Conservation (phyloP, 257 asterid species). For the Ballota nigra region DNA sequence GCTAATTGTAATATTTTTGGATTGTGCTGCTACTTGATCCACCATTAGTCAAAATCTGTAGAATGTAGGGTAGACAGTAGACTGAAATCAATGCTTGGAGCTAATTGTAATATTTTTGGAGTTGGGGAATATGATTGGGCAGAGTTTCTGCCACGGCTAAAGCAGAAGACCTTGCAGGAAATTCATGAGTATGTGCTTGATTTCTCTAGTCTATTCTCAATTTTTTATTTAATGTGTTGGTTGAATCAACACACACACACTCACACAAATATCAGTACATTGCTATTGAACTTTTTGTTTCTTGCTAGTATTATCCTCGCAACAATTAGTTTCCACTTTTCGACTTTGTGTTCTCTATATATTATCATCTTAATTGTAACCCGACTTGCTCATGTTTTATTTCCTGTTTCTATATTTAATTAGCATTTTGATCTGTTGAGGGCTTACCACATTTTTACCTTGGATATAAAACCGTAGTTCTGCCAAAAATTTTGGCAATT, state of each 20-base stretch:
- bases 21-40: background rate
- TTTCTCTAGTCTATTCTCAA: conserved; percentile 7
- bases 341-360: background rate
- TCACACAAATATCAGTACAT: background rate
- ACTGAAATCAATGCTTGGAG: background rate
- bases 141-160: conserved; percentile 76
- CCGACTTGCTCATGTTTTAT: background rate
- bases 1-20: conserved; percentile 7
- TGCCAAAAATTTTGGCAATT: conserved; percentile 6
- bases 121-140: conserved; percentile 83
- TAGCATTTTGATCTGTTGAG: background rate
- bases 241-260: conserved; percentile 1
- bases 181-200: conserved; percentile 64
- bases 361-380: background rate
- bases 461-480: conserved; percentile 3
- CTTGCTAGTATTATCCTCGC: background rate
- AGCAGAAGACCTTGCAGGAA: conserved; percentile 81
- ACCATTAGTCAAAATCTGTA: background rate
- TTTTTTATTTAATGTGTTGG: conserved; percentile 5
- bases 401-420: conserved; percentile 5
- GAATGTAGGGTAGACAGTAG: background rate
- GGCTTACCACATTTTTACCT: conserved; percentile 10
- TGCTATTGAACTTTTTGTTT: background rate
- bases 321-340: background rate
- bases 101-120: too few species aligned